Percentiles rank a stretch among this genome's conserved stretches.
Evolutionary conservation across 2,329 filamentous ascomycete genomes (phyloP).

Genomic region (Truncatella angustata): DNA sequence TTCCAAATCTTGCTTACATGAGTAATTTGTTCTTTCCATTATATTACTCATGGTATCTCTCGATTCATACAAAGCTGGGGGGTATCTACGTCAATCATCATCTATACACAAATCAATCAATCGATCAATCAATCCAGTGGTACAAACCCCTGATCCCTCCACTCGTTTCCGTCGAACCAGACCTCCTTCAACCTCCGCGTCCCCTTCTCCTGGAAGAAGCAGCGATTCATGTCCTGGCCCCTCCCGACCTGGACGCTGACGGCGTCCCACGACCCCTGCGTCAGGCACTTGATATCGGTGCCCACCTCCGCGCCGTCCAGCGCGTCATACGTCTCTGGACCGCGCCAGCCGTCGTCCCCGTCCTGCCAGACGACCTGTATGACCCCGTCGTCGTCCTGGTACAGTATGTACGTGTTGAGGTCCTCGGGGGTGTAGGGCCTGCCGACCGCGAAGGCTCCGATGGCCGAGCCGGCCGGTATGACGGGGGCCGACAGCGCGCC

Average conservation of each 20-base stretch:
- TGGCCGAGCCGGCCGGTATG: slow-evolving; percentile 15
- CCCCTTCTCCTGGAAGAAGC: slow-evolving; percentile 18
- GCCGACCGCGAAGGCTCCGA: slow-evolving; percentile 21
- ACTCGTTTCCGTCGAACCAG: slow-evolving; percentile 19
- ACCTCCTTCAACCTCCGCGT: slow-evolving; percentile 18
- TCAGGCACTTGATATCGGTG: slow-evolving; percentile 22
- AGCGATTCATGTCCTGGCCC: slow-evolving; percentile 23
- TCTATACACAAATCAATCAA: background rate
- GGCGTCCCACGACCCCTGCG: slow-evolving; percentile 13
- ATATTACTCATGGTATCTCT: too few relatives aligned
- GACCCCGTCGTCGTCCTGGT: slow-evolving; percentile 15
- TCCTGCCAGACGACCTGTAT: slow-evolving; percentile 23
- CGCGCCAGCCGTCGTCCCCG: slow-evolving; percentile 18
- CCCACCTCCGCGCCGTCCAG: slow-evolving; percentile 13
- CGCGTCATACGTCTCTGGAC: slow-evolving; percentile 19
- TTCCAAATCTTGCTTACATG: too few relatives aligned
- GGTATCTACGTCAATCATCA: background rate
- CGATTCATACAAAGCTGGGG: too few relatives aligned
- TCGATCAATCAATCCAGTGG: slow-evolving; percentile 7
- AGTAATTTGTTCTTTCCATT: too few relatives aligned
- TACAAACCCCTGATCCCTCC: slow-evolving; percentile 17
- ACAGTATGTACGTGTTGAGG: slow-evolving; percentile 22
- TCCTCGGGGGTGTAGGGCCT: slow-evolving; percentile 18
- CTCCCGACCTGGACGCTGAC: slow-evolving; percentile 13
- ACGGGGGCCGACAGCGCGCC: background rate